These are phyloP conservation scores for Microcos paniculata DNA, from an alignment of 345 rosid genomes.

Conservation along the genomic window DNA sequence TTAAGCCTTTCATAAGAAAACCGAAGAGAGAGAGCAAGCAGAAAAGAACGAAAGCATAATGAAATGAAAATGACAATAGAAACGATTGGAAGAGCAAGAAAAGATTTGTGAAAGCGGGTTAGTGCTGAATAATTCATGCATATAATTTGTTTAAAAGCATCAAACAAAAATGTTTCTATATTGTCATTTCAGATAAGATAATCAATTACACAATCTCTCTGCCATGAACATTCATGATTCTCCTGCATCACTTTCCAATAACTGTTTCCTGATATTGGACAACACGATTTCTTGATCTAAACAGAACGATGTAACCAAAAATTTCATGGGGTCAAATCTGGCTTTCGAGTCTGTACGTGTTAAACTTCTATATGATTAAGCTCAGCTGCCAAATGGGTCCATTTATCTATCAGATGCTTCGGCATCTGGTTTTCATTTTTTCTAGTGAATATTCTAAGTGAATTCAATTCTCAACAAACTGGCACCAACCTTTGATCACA, in stretches of 20 bases:
- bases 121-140: background rate
- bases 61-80: background rate
- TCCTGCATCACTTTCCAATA: background rate
- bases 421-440: background rate
- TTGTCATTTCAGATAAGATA: background rate
- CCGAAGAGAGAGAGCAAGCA: too few relatives aligned
- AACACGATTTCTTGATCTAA: background rate
- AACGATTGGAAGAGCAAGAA: background rate
- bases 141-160: background rate
- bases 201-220: background rate
- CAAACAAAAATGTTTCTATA: background rate
- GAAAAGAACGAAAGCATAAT: background rate
- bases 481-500: background rate
- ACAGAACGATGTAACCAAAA: background rate
- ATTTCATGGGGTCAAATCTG: background rate
- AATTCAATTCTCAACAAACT: background rate
- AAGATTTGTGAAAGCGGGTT: background rate
- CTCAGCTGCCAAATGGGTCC: background rate
- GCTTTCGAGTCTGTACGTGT: background rate
- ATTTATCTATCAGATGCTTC: background rate
- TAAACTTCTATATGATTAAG: background rate
- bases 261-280: conserved; percentile 1
- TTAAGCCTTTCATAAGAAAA: background rate
- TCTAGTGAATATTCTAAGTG: background rate
- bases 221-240: conserved; percentile 1